Evolutionary conservation across 2,329 filamentous ascomycete species (phyloP).

Genomic region (Aotearoamyces nothofagi): DNA sequence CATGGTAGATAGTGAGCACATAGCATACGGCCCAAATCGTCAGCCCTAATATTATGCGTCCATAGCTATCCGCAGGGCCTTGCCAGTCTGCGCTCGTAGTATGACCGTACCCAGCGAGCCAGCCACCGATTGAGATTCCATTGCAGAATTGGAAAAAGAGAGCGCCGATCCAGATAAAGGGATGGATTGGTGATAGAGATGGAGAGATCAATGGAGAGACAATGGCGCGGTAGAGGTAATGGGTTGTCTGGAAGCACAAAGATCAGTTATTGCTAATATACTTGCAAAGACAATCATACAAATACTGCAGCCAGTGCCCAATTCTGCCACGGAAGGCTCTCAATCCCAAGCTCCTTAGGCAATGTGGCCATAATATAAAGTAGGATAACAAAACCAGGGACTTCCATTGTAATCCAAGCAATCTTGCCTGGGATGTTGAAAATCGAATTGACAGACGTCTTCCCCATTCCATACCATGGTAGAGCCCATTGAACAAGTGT

Average conservation of each 20-base stretch:
- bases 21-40: constrained; percentile 65
- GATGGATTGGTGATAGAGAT: constrained; percentile 82
- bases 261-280: too few species aligned
- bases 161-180: constrained; percentile 48
- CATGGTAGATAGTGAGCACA: constrained; percentile 71
- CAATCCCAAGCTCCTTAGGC: constrained; percentile 39
- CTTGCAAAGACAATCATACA: constrained; percentile 22
- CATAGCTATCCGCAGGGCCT: constrained; percentile 19
- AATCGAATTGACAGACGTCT: constrained; percentile 60
- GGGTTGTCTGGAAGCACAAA: constrained; percentile 45
- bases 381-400: constrained; percentile 59
- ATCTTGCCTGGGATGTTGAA: constrained; percentile 82
- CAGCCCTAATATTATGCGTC: constrained; percentile 45
- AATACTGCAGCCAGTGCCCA: constrained; percentile 58
- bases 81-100: constrained; percentile 39
- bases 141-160: constrained; percentile 68
- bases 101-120: constrained; percentile 69
- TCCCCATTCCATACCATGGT: constrained; percentile 84
- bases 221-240: constrained; percentile 84
- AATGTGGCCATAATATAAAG: constrained; percentile 66
- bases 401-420: constrained; percentile 83
- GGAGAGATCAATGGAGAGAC: constrained; percentile 72
- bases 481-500: constrained; percentile 56
- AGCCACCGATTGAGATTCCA: constrained; percentile 61
- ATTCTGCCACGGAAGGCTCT: constrained; percentile 59